phyloP scores from a whole-genome alignment of 139 green algal genomes.

The Chlamydomonas eustigma region DNA sequence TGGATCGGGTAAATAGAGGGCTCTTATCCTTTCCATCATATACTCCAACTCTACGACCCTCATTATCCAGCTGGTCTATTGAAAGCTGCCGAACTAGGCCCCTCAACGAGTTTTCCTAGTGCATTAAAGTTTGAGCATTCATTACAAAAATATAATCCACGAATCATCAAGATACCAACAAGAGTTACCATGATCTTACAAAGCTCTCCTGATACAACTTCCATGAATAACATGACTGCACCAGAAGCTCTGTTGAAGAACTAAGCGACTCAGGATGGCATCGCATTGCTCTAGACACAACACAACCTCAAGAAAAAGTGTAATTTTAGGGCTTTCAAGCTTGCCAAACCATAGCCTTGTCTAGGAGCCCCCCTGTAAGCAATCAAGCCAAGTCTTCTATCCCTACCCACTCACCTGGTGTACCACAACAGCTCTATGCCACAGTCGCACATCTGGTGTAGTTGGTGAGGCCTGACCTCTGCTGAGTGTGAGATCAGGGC shows the following conservation, averaged over 20 bases:
- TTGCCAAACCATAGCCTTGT: no score
- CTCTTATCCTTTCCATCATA: conserved; percentile 38
- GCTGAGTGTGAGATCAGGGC: conserved; percentile 41
- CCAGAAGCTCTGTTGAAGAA: no score
- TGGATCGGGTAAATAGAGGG: conserved; percentile 33
- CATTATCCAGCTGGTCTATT: conserved; percentile 99
- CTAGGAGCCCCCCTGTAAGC: no score
- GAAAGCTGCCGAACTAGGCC: conserved; percentile 72
- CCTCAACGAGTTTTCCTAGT: conserved; percentile 40
- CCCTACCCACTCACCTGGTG: conserved; percentile 35
- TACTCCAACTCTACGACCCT: conserved; percentile 79
- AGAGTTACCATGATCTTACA: not conserved
- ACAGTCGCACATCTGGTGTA: conserved; percentile 84
- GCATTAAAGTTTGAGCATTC: no score
- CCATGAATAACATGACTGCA: conserved; percentile 9
- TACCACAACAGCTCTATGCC: conserved; percentile 91
- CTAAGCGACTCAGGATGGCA: no score
- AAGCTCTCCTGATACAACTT: no score
- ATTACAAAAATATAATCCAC: not conserved
- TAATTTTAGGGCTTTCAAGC: no score
- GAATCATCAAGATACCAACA: not conserved
- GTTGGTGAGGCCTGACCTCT: conserved; percentile 40
- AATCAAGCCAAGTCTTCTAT: no score
- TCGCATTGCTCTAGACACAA: no score
- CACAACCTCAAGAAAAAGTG: no score